A percentile compares a stretch with the other conserved stretches of the same genome.
phyloP scores from a whole-genome alignment of 345 rosid species.

The Syzygium grande region DNA sequence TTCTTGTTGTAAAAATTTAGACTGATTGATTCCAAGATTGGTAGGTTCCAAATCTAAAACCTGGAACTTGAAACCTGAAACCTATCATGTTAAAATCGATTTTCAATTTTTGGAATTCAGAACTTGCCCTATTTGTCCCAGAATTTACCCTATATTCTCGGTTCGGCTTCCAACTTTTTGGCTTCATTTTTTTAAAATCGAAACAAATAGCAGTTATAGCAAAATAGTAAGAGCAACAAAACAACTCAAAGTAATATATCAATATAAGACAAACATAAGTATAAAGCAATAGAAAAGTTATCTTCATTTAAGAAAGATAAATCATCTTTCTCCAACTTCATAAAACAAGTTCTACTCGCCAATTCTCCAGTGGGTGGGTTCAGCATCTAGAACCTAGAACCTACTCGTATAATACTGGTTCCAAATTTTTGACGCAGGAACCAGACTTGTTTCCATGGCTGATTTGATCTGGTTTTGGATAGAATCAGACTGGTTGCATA shows the following conservation, averaged over 20 bases:
- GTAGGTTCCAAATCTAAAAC: too few relatives aligned
- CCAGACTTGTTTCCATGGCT: fast-evolving
- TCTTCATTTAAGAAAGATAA: not conserved
- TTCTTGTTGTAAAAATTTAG: not conserved
- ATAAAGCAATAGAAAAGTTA: not conserved
- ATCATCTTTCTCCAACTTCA: fast-evolving
- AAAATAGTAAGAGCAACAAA: not conserved
- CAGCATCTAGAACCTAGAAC: fast-evolving
- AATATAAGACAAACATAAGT: fast-evolving
- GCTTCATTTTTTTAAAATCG: not conserved
- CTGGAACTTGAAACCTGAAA: too few relatives aligned
- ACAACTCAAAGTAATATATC: too few relatives aligned
- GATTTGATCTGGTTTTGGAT: fast-evolving
- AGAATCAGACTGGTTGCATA: too few relatives aligned
- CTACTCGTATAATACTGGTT: fast-evolving
- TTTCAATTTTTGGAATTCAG: not conserved
- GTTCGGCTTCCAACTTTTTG: fast-evolving
- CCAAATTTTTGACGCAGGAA: fast-evolving
- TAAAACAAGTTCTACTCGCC: fast-evolving
- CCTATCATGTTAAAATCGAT: not conserved
- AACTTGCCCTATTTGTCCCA: not conserved
- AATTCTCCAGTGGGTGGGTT: fast-evolving
- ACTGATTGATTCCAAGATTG: fast-evolving
- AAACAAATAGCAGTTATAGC: not conserved
- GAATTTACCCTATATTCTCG: too few relatives aligned